A percentile compares a stretch with the other conserved stretches of the same genome.
phyloP scores from a whole-genome alignment of 306 rosid genomes.

The Castanopsis chinensis region DNA sequence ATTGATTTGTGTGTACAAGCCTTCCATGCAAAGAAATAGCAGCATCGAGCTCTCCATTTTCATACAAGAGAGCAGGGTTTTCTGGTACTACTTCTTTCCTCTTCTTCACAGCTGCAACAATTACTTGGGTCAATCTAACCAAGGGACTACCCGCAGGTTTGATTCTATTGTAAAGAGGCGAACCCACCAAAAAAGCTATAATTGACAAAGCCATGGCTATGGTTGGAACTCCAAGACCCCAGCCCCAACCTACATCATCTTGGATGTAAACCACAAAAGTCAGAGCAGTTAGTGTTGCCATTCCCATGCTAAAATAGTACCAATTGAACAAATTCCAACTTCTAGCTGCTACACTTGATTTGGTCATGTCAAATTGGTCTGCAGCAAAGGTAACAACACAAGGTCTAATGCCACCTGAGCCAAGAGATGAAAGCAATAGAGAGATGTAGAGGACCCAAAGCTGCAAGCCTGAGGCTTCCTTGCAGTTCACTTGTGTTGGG shows the following conservation, averaged over 20 bases:
- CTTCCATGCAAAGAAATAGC: slow-evolving; percentile 51
- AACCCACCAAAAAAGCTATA: slow-evolving; percentile 57
- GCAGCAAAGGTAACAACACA: slow-evolving; percentile 86
- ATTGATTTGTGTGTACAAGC: slow-evolving; percentile 63
- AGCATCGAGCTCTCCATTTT: slow-evolving; percentile 62
- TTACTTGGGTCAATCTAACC: slow-evolving; percentile 64
- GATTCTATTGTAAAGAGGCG: slow-evolving; percentile 50
- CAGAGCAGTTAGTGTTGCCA: slow-evolving; percentile 69
- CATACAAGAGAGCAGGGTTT: slow-evolving; percentile 45
- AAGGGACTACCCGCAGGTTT: slow-evolving; percentile 76
- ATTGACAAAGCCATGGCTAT: slow-evolving; percentile 63
- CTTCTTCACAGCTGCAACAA: slow-evolving; percentile 60
- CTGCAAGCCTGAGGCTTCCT: slow-evolving; percentile 54
- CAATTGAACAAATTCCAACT: slow-evolving; percentile 77
- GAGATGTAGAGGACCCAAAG: slow-evolving; percentile 50
- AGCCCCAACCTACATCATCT: slow-evolving; percentile 76
- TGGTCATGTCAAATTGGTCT: slow-evolving; percentile 74
- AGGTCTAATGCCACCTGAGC: slow-evolving; percentile 74
- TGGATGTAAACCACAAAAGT: slow-evolving; percentile 74
- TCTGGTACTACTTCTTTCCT: slow-evolving; percentile 39
- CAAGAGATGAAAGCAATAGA: slow-evolving; percentile 72
- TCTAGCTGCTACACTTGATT: slow-evolving; percentile 37
- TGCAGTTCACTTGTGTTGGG: slow-evolving; percentile 64
- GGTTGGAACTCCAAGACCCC: slow-evolving; percentile 81
- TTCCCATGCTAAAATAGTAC: slow-evolving; percentile 66